Evolutionary conservation across 2,329 filamentous ascomycete species (phyloP).

Genomic region (Fusarium irregulare): DNA sequence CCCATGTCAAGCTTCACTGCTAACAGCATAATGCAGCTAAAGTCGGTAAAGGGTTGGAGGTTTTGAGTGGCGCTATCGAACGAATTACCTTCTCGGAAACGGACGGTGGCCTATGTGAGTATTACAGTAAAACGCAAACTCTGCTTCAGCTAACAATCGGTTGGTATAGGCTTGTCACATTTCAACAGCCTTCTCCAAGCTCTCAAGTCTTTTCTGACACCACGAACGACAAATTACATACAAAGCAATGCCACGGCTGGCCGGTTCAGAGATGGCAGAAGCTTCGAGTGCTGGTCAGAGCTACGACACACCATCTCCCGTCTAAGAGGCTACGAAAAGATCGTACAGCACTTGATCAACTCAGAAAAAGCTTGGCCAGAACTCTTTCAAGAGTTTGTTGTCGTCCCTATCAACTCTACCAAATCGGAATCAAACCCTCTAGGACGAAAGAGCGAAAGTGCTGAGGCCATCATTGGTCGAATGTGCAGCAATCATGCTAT

Average conservation of each 20-base stretch:
- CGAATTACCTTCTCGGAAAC: neutral
- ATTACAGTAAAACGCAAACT: fast-evolving
- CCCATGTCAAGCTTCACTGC: fast-evolving
- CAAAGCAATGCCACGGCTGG: constrained; percentile 15
- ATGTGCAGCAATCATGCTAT: constrained; percentile 24
- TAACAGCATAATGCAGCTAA: neutral
- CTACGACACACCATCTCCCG: constrained; percentile 46
- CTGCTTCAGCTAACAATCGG: neutral
- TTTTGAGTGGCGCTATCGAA: neutral
- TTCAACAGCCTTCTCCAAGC: neutral
- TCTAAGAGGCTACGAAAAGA: constrained; percentile 40
- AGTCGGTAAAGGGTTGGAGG: neutral
- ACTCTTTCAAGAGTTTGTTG: constrained; percentile 48
- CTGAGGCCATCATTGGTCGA: constrained; percentile 38
- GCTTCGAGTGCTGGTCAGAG: constrained; percentile 46
- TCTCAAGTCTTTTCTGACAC: constrained; percentile 16
- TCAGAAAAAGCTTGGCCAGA: constrained; percentile 43
- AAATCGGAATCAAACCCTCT: constrained; percentile 26
- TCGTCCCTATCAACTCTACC: constrained; percentile 47
- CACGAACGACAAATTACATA: neutral
- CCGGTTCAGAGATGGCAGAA: constrained; percentile 28
- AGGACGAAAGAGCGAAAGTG: constrained; percentile 28
- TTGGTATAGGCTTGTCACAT: too few species aligned
- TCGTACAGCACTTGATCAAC: constrained; percentile 31
- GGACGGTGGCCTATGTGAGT: neutral